Percentiles rank a stretch among this genome's conserved stretches.
Conservation (phyloP, 352 stramenopile species). For the Pythium myriotylum region DNA sequence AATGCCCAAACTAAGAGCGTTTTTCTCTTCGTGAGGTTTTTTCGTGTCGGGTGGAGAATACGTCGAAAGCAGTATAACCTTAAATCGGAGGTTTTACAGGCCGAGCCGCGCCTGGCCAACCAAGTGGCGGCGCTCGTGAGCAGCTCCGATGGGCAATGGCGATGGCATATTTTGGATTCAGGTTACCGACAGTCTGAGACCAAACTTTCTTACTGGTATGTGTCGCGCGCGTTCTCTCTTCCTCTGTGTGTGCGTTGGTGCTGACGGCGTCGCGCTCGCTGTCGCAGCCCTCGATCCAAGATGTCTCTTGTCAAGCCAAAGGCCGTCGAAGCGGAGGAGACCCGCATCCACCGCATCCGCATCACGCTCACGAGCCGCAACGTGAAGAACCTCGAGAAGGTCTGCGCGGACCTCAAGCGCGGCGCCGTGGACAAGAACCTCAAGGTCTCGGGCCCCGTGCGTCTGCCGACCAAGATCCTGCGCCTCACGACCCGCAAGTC, state of each 20-base stretch:
- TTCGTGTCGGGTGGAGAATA: too few species aligned
- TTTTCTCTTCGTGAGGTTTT: too few species aligned
- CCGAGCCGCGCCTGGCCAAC: slow-evolving; percentile 21
- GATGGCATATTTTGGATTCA: slow-evolving; percentile 81
- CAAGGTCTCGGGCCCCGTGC: slow-evolving; percentile 97
- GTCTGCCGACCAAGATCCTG: slow-evolving; percentile 99
- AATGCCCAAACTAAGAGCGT: neutral
- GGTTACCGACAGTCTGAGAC: slow-evolving; percentile 88
- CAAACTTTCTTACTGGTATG: slow-evolving; percentile 67
- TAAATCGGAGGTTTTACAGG: slow-evolving; percentile 9
- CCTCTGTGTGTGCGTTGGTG: neutral
- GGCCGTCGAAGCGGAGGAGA: slow-evolving; percentile 85
- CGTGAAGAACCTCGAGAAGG: slow-evolving; percentile 99
- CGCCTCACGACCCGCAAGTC: slow-evolving; percentile 99
- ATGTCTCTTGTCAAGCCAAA: slow-evolving; percentile 90
- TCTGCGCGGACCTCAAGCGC: slow-evolving; percentile 98
- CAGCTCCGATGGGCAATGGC: neutral
- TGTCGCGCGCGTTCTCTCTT: slow-evolving; percentile 3
- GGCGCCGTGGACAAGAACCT: slow-evolving; percentile 98
- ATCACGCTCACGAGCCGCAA: slow-evolving; percentile 99
- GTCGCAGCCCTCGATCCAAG: slow-evolving; percentile 82
- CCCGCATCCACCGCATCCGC: slow-evolving; percentile 96
- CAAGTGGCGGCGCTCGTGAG: neutral
- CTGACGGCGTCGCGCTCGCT: neutral
- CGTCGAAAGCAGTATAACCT: slow-evolving; percentile 19